phyloP scores from a whole-genome alignment of 2,329 filamentous ascomycete species.

The Aspergillus japonicus region DNA sequence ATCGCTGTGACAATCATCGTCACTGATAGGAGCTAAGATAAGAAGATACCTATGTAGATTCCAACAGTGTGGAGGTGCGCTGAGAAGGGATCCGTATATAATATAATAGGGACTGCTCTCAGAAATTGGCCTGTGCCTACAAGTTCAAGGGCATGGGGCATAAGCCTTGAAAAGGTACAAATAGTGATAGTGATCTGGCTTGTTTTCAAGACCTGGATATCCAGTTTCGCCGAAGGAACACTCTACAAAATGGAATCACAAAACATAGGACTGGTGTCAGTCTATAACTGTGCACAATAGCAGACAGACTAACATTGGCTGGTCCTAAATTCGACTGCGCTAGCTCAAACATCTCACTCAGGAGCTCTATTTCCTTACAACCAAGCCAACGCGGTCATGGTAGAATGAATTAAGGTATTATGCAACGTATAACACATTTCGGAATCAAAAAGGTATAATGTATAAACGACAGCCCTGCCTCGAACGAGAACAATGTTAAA shows the following conservation, averaged over 20 bases:
- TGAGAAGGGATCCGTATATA: no score
- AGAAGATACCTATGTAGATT: no score
- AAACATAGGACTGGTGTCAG: no score
- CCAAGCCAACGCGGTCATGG: slow-evolving; percentile 9
- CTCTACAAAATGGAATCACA: no score
- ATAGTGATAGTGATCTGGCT: no score
- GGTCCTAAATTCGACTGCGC: not conserved
- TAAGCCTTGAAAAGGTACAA: no score
- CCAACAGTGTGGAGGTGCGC: no score
- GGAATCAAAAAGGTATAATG: slow-evolving; percentile 29
- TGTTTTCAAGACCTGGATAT: no score
- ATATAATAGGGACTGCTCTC: no score
- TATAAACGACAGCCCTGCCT: slow-evolving; percentile 36
- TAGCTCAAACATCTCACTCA: not conserved
- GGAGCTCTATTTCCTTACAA: not conserved
- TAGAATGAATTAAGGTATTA: slow-evolving; percentile 36
- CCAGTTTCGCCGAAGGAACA: no score
- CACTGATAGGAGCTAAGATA: not conserved
- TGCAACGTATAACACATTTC: slow-evolving; percentile 26
- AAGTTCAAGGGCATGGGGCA: no score
- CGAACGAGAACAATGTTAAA: slow-evolving; percentile 22
- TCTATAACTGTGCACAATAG: not conserved
- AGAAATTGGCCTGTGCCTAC: no score
- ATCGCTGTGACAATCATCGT: not conserved
- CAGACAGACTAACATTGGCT: not conserved